Conservation (phyloP, 1,139 yeast genomes). For the Wickerhamomyces sp. region DNA sequence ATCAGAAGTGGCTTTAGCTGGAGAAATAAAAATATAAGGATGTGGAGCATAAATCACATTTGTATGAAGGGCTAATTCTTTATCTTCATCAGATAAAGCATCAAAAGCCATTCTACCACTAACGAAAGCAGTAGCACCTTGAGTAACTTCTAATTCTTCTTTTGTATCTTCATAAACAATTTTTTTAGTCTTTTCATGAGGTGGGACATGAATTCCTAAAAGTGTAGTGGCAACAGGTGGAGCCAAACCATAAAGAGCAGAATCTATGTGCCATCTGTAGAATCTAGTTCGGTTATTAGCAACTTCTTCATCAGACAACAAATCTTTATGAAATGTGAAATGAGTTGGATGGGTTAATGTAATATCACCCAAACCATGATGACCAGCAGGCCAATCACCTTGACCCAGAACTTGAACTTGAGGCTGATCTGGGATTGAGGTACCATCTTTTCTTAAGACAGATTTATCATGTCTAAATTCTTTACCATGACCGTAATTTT, state of each 20-base stretch:
- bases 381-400: slow-evolving; percentile 61
- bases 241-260: slow-evolving; percentile 77
- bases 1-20: slow-evolving; percentile 76
- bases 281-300: slow-evolving; percentile 65
- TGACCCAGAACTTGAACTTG: slow-evolving; percentile 89
- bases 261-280: slow-evolving; percentile 92
- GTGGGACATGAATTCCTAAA: slow-evolving; percentile 77
- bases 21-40: slow-evolving; percentile 79
- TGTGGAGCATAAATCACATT: slow-evolving; percentile 87
- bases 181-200: slow-evolving; percentile 32
- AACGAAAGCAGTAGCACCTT: slow-evolving; percentile 85
- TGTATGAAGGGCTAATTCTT: slow-evolving; percentile 67
- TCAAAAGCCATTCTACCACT: slow-evolving; percentile 76
- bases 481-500: slow-evolving; percentile 80
- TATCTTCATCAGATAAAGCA: slow-evolving; percentile 59
- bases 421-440: slow-evolving; percentile 73
- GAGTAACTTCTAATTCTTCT: slow-evolving; percentile 61
- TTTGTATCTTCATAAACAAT: slow-evolving; percentile 65
- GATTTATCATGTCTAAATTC: slow-evolving; percentile 76
- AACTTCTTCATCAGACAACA: slow-evolving; percentile 58
- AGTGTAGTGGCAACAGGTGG: slow-evolving; percentile 85
- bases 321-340: slow-evolving; percentile 66
- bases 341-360: slow-evolving; percentile 78
- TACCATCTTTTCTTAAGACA: slow-evolving; percentile 74
- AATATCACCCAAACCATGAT: slow-evolving; percentile 68